Evolutionary conservation across 495 filamentous ascomycete genomes (phyloP), one percentile per base, ranked within the genome.

Genomic region (Evansstolkia leycettana): DNA sequence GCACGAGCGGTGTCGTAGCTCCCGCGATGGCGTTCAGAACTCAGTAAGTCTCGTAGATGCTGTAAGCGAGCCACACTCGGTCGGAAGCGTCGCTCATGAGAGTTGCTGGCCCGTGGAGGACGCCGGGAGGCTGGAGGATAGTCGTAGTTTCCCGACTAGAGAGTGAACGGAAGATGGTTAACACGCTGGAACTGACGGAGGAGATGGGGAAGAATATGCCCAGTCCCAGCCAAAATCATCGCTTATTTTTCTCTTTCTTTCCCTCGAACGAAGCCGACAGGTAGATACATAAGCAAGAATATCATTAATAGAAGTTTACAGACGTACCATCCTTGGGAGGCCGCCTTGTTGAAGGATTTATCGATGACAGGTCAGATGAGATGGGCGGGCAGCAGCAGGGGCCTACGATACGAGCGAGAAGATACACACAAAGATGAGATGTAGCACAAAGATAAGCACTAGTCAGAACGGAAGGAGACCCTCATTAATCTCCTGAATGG

Each of bases 71-170:
- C 28, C 11, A 15, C 11, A 29, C 12, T 29, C 13, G 17, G 41
- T 23, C 30, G 40, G 17, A 24, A 33, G 23, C 42, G 46, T 33
- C 34, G 46, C 29, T 51, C 48, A 38, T 28, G 37, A 15, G 45
- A 28, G 20, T 39, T 40, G 37, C 31, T 38, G 17, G 45, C 31
- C 39, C 51, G 51, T 41, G 49, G 39, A 19, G 45, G 30, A 23
- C 58, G 62, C 34, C 60, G 66, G 36, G 66, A 67, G 33, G 70
- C 62, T 28, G 69, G 60, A 35, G 64, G 71, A 43, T 68, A 65
- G 50, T 74, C 67, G 49, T 67, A 67, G 54, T 75, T 73, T 39
- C 67, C 69, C 51, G 75, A 79, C 76, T 81, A 39, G 27, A 41
- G 11, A 18, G 27, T 31, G 34, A 13, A 44, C 33, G 24, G 5